These are phyloP conservation scores for Saturnispora diversa DNA, from an alignment of 805 yeast species.

Conservation along the genomic window DNA sequence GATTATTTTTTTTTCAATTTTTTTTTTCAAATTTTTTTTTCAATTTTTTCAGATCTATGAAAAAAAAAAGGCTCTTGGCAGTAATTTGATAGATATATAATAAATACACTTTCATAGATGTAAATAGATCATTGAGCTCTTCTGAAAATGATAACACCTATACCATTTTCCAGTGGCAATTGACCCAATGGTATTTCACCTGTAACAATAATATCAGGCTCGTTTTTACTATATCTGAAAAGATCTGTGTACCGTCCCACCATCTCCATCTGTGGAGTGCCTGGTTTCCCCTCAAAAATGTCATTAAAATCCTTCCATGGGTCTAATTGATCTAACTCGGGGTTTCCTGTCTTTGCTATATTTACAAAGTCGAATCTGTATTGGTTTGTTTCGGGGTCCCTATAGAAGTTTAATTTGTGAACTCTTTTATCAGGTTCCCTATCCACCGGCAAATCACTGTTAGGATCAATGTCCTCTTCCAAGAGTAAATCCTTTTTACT, in stretches of 20 bases:
- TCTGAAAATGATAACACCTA: constrained; percentile 20
- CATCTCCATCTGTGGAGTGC: constrained; percentile 13
- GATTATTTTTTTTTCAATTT: neutral
- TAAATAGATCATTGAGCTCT: neutral
- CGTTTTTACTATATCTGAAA: constrained; percentile 18
- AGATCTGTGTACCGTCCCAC: constrained; percentile 14
- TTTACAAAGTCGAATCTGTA: constrained; percentile 15
- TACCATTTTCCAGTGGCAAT: constrained; percentile 17
- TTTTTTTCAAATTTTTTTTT: constrained; percentile 1
- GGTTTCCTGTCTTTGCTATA: constrained; percentile 11
- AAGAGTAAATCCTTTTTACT: constrained; percentile 14
- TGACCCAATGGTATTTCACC: constrained; percentile 14
- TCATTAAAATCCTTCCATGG: constrained; percentile 19
- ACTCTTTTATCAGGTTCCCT: constrained; percentile 13
- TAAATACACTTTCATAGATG: too few relatives aligned
- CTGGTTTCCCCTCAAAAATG: constrained; percentile 12
- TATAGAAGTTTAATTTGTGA: constrained; percentile 13
- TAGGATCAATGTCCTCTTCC: constrained; percentile 11
- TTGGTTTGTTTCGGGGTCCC: constrained; percentile 7
- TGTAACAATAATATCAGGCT: constrained; percentile 20
- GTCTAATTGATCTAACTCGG: constrained; percentile 15
- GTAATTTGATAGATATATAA: too few relatives aligned
- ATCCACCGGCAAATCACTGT: too few relatives aligned
- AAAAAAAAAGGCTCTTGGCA: too few relatives aligned
- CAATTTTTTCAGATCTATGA: too few relatives aligned